Base-by-base conservation (phyloP, 345 rosid genomes). In the Theobroma cacao region DNA sequence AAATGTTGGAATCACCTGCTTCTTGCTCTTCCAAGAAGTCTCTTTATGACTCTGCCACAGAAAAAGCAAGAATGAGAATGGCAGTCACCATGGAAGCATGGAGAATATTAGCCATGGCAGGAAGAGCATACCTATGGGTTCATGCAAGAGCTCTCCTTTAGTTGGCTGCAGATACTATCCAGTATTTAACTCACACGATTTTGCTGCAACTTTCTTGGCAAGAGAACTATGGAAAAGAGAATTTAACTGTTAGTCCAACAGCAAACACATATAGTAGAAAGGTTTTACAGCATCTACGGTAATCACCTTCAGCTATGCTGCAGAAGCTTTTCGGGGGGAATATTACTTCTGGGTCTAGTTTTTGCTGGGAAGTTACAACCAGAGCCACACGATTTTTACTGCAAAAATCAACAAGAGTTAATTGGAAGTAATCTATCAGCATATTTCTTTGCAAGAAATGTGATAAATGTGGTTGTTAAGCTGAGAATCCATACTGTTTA, bases 221-320 rank as follows among this genome's bases (percentile, higher is more conserved):
- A 80, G 55, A 84, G 76, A 78, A 87, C 93, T 88, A 68, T 77
- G 64, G 40, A 77, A 53, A 45, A 3, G 47, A 78, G 7, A 65
- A 55, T n/a, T n/a, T 24, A 2, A 59, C 17, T 31, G 3, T 63
- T 77, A 84, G 81, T 60, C 17, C 67, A 68, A 30, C 58, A 30
- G 69, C 38, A 45, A 65, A 72, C 30, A 38, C n/a, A 61, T 18
- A 47, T 26, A 30, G 60, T 28, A 22, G 11, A n/a, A 63, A 3
- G 33, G 50, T 26, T 48, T 58, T 11, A 41, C 36, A 48, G 45
- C 2, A 15, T 59, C 28, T 24, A 50, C 30, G 5, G 11, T 18
- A 26, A 58, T 78, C 88, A 96, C 99, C 91, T 88, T 88, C 86
- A 78, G 82, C 69, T 74, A 88, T 84, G 52, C 86, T 72, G 82